Evolutionary conservation across 306 rosid species (phyloP).

Genomic region (Vigna radiata): DNA sequence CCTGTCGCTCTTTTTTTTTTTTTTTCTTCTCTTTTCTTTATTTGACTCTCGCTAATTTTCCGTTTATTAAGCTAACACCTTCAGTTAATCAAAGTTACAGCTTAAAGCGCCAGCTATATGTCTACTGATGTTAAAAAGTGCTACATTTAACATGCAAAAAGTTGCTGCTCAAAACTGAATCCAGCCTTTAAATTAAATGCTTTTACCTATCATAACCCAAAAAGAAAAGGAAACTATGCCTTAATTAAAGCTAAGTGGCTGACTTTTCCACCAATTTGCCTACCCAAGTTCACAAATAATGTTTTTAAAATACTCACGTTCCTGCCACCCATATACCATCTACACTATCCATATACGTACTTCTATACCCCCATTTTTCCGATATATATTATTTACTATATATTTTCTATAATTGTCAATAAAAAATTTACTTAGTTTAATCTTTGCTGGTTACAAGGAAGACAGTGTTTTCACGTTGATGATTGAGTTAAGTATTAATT

Average conservation of each 20-base stretch:
- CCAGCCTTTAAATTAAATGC: constrained; percentile 9
- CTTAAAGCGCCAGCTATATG: constrained; percentile 15
- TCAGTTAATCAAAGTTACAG: constrained; percentile 25
- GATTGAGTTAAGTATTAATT: too few relatives aligned
- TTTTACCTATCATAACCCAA: neutral
- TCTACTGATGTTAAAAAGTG: constrained; percentile 19
- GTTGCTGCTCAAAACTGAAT: constrained; percentile 9
- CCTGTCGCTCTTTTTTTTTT: neutral
- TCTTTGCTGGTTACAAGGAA: neutral
- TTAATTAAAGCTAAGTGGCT: constrained; percentile 37
- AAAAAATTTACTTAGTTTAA: neutral
- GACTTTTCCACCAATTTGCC: constrained; percentile 35
- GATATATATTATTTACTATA: too few relatives aligned
- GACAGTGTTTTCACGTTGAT: neutral
- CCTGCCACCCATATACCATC: neutral
- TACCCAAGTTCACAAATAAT: constrained; percentile 28
- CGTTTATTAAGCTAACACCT: constrained; percentile 1
- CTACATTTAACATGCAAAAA: constrained; percentile 28
- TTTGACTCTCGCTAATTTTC: constrained; percentile 5
- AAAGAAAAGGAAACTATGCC: neutral
- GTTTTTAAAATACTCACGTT: neutral
- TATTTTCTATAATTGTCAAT: too few relatives aligned
- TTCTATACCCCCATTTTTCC: neutral
- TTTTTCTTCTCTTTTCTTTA: too few relatives aligned
- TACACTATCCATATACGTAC: neutral